A percentile compares a stretch with the other conserved stretches of the same genome.
Evolutionary conservation across 352 stramenopile species (phyloP).

Genomic region (Phytopythium chamaehyphon): DNA sequence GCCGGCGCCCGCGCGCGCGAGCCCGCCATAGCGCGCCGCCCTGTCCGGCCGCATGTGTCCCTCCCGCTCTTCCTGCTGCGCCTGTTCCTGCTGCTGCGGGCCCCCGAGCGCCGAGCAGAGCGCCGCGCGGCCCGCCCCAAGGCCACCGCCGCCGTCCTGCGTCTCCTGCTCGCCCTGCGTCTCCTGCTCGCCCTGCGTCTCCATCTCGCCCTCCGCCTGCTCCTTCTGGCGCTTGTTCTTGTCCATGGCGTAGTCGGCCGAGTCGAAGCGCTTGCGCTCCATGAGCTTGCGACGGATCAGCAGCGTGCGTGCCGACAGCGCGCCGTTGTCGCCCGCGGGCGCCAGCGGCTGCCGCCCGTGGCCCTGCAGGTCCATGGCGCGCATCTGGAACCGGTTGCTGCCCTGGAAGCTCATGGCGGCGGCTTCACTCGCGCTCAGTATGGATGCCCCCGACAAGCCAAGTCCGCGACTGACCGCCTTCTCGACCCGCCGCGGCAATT

Average conservation of each 20-base stretch:
- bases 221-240: constrained; percentile 19
- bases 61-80: constrained; percentile 13
- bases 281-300: constrained; percentile 64
- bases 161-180: constrained; percentile 1
- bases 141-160: constrained; percentile 9
- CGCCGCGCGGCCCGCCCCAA: constrained; percentile 35
- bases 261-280: constrained; percentile 82
- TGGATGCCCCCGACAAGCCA: too few relatives aligned
- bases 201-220: too few relatives aligned
- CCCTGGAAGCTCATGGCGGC: constrained; percentile 26
- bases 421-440: neutral
- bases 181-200: constrained; percentile 2
- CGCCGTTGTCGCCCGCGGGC: constrained; percentile 26
- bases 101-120: constrained; percentile 47
- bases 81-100: too few relatives aligned
- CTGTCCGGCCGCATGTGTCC: too few relatives aligned
- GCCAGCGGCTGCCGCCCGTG: constrained; percentile 13
- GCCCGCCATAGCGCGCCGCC: constrained; percentile 15
- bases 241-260: constrained; percentile 79
- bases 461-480: too few relatives aligned
- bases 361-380: constrained; percentile 50
- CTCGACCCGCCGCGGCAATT: too few relatives aligned
- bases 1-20: constrained; percentile 22
- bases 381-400: constrained; percentile 36
- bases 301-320: constrained; percentile 75